Base-by-base conservation (phyloP, 2,329 filamentous ascomycete species). In the Pseudogymnoascus sp. region DNA sequence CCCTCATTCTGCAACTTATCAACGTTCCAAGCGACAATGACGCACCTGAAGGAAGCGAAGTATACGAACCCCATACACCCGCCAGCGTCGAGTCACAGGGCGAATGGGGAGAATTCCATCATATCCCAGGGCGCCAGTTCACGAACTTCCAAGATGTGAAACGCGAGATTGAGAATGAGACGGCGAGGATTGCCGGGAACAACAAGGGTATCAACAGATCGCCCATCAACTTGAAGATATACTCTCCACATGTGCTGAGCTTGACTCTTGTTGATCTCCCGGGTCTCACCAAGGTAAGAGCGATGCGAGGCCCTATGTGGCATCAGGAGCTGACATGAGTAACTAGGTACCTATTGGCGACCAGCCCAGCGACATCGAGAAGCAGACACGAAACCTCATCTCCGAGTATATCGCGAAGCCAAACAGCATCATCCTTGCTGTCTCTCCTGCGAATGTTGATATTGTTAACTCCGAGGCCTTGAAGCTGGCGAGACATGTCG, bases 201-300 rank as follows among this genome's bases (percentile, higher is more conserved):
- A 99, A 99, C 80, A 97, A 97, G 78, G 95, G 95, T 72, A 99
- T 99, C 80, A 97, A 96, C 76, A 84, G 95, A 67, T 91, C 96
- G 74, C 92, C 95, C 65, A 99, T 99, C 76, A 97, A 99, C 78
- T 84, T 99, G 69, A 97, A 97, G 76, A 95, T 99, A 67, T 99
- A 96, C 80, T 97, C 95, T 53, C 93, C 95, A 23, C 89, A 97
- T 75, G 95, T 99, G 65, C 84, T 99, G 66, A 99, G 96, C 77
- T 81, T 99, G 77, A 99, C 95, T 2, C 81, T 99, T 71, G 95
- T 99, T 66, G 95, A 99, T 82, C 78, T 99, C 73, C 95, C 95
- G 3, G 95, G 95, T 70, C 79, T 99, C 74, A 99, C 95, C 71
- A 97, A 99, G 84, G 89, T 91, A 75, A 62, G 77, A 63, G 23